Evolutionary conservation across 1,284 basidiomycete species (phyloP), one percentile per base, ranked within the genome.

Genomic region (Heliocybe sulcata): DNA sequence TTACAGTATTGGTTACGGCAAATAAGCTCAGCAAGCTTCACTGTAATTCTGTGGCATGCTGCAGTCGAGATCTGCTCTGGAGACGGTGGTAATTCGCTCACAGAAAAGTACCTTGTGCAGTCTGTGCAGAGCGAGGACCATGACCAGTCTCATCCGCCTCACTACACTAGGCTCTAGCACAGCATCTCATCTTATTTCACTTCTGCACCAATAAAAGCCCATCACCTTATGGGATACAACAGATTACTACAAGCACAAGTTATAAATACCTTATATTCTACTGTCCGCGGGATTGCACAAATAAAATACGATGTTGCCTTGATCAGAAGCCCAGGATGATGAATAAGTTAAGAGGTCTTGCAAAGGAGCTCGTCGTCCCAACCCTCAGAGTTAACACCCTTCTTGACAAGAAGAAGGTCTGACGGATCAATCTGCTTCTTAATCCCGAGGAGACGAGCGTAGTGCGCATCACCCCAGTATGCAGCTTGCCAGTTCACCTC

Each of bases 391-490:
- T 75, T 74, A 12, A 78, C 74, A 1, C 77, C 77, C 35, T 68
- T 63, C 0, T 62, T 56, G 9, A 77, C 74, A 20, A 75, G 61
- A 59, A 79, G 80, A 19, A 79, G 56, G 35, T 66, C 67, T 16
- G 65, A 53, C 0, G 73, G 71, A 59, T 81, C 77, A 56, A 77
- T 75, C 53, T 61, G 69, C 10, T 63, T 53, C 61, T 79, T 80
- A 64, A 80, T 75, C 0, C 51, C 58, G 57, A 68, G 71, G 38
- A 78, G 58, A n/a, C 58, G 60, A 2, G 59, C 25, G 52, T 77
- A 77, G 57, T 79, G 73, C n/a, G n/a, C 45, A 8, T 66, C 57
- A 0, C 77, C 76, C 57, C 76, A 80, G 63, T 77, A 78, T 0
- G 71, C 65, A 2, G 65, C 56, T 58, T 71, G 63, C 55, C 67